Base-by-base conservation (phyloP, 768 basidiomycete genomes). In the Auriculariales sp. region DNA sequence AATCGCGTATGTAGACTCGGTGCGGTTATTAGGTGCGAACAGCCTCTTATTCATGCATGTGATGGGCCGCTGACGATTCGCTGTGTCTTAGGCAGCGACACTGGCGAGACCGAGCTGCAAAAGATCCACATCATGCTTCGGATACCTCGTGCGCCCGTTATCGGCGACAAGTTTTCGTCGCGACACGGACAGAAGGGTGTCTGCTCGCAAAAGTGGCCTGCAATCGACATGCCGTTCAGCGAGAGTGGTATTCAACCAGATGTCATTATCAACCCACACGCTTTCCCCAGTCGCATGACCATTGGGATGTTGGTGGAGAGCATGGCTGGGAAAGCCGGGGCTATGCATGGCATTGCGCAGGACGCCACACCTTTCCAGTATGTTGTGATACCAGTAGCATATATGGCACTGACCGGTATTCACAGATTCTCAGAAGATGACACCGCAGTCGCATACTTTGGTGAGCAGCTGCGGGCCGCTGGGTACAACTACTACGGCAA, bases 281-380 rank as follows among this genome's bases (percentile, higher is more conserved):
- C 95, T 14, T 99, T 99, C 73, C 95, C 95, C 2, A 87, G 83
- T 72, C 88, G 95, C 57, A 99, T 99, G 95, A 99, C 95, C 1
- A 99, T 99, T 58, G 95, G 95, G 52, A 99, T 99, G 95, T 81
- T 99, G 62, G 91, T 99, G 51, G 95, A 99, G 72, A 94, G 90
- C 66, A 82, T 98, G 81, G 95, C 95, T 0, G 95, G 95, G n/a
- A 99, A 99, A 65, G 86, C 95, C 2, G 95, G 95, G 51, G 86
- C 94, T 6, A 88, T 98, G 87, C 95, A 98, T 57, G 95, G 95
- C 35, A 72, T 99, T 22, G 92, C 95, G 12, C 95, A 99, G 63
- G 95, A 99, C 67, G 95, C 90, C 12, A 97, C 95, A 17, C 95
- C 95, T 15, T 99, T 98, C 77, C 86, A 86, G 90, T 94, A 59